These are phyloP conservation scores for Saturnispora sekii DNA, from an alignment of 805 yeast genomes.

Conservation along the genomic window DNA sequence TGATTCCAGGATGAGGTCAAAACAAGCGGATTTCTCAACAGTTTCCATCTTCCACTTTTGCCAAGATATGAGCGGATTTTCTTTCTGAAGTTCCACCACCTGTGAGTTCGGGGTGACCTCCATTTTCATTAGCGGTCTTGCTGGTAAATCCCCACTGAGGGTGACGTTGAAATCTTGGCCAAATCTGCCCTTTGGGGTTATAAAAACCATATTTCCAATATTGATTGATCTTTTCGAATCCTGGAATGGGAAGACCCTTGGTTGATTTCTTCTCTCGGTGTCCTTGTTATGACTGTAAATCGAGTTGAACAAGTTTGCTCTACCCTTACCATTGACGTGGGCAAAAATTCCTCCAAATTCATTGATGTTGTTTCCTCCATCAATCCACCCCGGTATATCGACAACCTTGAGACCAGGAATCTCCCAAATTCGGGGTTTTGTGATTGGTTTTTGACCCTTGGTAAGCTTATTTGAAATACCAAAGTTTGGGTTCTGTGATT, in stretches of 20 bases:
- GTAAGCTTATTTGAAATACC: slow-evolving; percentile 2
- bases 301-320: neutral
- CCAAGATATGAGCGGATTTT: slow-evolving; percentile 1
- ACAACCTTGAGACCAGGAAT: slow-evolving; percentile 15
- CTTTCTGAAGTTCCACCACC: neutral
- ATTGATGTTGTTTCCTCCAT: slow-evolving; percentile 16
- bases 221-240: neutral
- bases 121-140: neutral
- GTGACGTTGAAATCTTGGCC: slow-evolving; percentile 1
- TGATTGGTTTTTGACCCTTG: slow-evolving; percentile 6
- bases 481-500: neutral
- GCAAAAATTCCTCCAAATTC: slow-evolving; percentile 8
- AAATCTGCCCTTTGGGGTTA: slow-evolving; percentile 7
- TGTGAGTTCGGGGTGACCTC: neutral
- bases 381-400: slow-evolving; percentile 25
- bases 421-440: slow-evolving; percentile 10
- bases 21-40: neutral
- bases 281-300: neutral
- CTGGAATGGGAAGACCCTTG: neutral
- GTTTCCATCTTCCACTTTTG: slow-evolving; percentile 5
- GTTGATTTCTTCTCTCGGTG: neutral
- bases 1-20: slow-evolving; percentile 4
- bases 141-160: slow-evolving; percentile 4
- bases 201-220: slow-evolving; percentile 3
- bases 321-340: slow-evolving; percentile 1